phyloP scores from a whole-genome alignment of 179 eudicot genomes.

The Beta lomatogona region DNA sequence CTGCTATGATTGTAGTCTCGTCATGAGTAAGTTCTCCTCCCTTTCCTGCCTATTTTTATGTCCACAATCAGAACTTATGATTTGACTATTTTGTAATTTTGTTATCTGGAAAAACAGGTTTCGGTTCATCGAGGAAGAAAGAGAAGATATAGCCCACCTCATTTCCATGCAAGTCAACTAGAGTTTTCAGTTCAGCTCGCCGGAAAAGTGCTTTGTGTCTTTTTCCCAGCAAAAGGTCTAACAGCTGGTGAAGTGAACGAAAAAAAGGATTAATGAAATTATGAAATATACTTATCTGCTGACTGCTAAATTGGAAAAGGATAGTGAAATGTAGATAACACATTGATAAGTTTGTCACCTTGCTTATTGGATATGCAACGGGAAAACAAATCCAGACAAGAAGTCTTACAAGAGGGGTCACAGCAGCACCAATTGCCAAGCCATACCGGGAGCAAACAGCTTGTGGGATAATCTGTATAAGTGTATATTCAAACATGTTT shows the following conservation, averaged over 20 bases:
- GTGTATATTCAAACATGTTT: not conserved
- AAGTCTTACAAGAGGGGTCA: constrained; percentile 35
- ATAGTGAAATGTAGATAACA: not conserved
- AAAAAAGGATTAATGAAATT: not conserved
- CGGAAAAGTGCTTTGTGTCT: constrained; percentile 45
- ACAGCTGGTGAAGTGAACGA: constrained; percentile 27
- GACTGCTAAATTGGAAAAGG: not conserved
- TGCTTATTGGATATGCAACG: constrained; percentile 43
- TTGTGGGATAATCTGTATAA: constrained; percentile 40
- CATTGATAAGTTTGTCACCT: constrained; percentile 25
- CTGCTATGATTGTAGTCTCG: constrained; percentile 62
- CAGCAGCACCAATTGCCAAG: constrained; percentile 37
- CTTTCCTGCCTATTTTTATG: constrained; percentile 52
- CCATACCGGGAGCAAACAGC: constrained; percentile 38
- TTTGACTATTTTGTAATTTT: not conserved
- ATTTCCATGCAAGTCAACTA: constrained; percentile 55
- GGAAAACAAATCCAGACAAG: constrained; percentile 41
- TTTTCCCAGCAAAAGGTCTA: constrained; percentile 46
- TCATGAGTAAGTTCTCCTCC: constrained; percentile 67
- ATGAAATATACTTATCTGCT: not conserved
- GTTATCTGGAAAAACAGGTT: not conserved
- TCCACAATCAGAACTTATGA: not conserved
- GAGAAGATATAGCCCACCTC: constrained; percentile 31
- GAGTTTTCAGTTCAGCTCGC: constrained; percentile 50
- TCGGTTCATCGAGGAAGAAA: not conserved